Base-by-base conservation (phyloP, 805 yeast genomes). In the Teunomyces aglyptinius region DNA sequence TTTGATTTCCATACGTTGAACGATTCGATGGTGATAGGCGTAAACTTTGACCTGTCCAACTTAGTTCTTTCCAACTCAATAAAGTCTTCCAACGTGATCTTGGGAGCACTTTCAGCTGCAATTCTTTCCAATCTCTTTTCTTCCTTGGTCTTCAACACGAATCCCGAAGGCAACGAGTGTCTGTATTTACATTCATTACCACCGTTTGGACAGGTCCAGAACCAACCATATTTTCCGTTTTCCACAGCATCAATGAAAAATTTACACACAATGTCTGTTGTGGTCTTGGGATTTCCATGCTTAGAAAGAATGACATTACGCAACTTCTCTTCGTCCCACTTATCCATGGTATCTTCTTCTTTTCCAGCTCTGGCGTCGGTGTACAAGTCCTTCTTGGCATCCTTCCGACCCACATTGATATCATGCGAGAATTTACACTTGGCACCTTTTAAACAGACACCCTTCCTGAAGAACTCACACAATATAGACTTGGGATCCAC, bases 221-320 rank as follows among this genome's bases (percentile, higher is more conserved):
- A 91, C 99, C 99, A 94, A 61, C 99, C 99, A 64, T 94, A 94
- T 64, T 92, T 92, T 48, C 92, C 94, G 61, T 90, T 89, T 64
- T 94, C 99, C 48, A 94, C 97, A 0, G 99, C 98, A 49, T 90
- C 96, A 54, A 94, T 88, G 71, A 94, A 95, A 68, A 67, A 82
- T 66, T 91, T 94, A 79, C 99, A 94, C 41, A 94, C 88, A 55
- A 80, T 94, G 54, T 92, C 97, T 0, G 99, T 94, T 11, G 97
- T 90, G 8, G 97, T 89, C 65, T 83, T 83, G 46, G 85, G 90
- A 65, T 94, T 94, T 43, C 99, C 98, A 59, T 91, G 97, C 70
- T 94, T 94, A 45, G 97, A 89, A 53, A 78, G 47, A 59, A 94
- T 85, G 51, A 94, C 98, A 29, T 76, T 77, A 63, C 95, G 80